A percentile compares a stretch with the other conserved stretches of the same genome.
These are phyloP conservation scores for Fusarium zealandicum DNA, from an alignment of 2,329 filamentous ascomycete species.

Conservation along the genomic window DNA sequence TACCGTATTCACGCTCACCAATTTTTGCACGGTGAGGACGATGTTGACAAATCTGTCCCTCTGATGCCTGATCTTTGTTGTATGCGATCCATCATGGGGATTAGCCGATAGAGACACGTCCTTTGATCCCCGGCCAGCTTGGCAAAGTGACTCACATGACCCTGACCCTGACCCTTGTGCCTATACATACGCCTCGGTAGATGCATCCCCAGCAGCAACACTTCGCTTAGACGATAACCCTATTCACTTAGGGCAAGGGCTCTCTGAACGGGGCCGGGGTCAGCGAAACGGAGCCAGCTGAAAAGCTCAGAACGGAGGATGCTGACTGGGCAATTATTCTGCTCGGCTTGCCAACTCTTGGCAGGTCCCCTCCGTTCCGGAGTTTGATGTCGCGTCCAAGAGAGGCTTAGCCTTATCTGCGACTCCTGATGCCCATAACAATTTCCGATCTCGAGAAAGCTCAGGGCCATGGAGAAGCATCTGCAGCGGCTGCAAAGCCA, in stretches of 20 bases:
- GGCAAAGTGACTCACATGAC: conserved; percentile 7
- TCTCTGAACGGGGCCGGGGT: conserved; percentile 21
- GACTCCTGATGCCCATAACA: conserved; percentile 40
- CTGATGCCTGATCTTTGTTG: conserved; percentile 9
- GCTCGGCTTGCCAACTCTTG: background rate
- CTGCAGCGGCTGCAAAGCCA: too few species aligned
- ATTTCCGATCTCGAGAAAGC: conserved; percentile 36
- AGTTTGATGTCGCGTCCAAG: conserved; percentile 22
- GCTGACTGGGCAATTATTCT: background rate
- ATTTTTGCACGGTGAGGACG: background rate
- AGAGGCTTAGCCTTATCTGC: conserved; percentile 29
- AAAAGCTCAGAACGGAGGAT: background rate
- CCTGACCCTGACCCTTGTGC: background rate
- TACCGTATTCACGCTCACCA: background rate
- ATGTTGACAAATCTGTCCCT: background rate
- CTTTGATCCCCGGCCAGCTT: background rate
- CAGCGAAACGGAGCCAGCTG: conserved; percentile 12
- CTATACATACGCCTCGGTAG: background rate
- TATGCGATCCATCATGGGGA: background rate
- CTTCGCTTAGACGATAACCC: background rate
- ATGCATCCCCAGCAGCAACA: background rate
- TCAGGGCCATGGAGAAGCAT: conserved; percentile 2
- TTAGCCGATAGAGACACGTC: conserved; percentile 1
- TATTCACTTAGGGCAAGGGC: background rate
- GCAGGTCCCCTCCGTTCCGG: conserved; percentile 22